phyloP scores from a whole-genome alignment of 139 green algal genomes.

The Trebouxia sp. region DNA sequence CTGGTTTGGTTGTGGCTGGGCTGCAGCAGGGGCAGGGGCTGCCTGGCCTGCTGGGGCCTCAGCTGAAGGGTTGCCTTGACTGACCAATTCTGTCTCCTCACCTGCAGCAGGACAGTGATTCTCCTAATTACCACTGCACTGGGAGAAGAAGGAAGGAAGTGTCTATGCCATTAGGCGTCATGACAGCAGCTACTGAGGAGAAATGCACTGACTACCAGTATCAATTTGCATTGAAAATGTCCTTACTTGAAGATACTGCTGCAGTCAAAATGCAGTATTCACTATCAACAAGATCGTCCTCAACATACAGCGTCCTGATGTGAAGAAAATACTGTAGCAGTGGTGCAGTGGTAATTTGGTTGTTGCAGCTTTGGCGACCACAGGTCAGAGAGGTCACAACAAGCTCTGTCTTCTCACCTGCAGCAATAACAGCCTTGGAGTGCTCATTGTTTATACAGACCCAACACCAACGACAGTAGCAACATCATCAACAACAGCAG shows the following conservation, averaged over 20 bases:
- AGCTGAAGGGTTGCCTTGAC: constrained; percentile 36
- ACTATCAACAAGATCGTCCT: no score
- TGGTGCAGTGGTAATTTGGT: no score
- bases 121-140: neutral
- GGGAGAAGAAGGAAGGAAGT: neutral
- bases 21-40: constrained; percentile 14
- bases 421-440: no score
- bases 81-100: constrained; percentile 44
- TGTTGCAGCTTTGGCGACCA: no score
- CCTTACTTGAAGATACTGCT: neutral
- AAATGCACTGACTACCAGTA: neutral
- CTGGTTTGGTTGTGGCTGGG: neutral
- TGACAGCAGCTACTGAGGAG: neutral
- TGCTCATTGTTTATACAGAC: no score
- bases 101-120: neutral
- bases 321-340: no score
- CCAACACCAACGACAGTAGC: no score
- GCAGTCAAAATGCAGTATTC: no score
- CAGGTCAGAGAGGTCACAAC: no score
- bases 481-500: neutral
- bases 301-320: no score
- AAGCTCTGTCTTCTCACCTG: no score
- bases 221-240: neutral
- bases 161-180: neutral
- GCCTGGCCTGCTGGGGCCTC: constrained; percentile 32